These are phyloP conservation scores for Neurospora pannonica DNA, from an alignment of 495 filamentous ascomycete genomes.

Conservation along the genomic window DNA sequence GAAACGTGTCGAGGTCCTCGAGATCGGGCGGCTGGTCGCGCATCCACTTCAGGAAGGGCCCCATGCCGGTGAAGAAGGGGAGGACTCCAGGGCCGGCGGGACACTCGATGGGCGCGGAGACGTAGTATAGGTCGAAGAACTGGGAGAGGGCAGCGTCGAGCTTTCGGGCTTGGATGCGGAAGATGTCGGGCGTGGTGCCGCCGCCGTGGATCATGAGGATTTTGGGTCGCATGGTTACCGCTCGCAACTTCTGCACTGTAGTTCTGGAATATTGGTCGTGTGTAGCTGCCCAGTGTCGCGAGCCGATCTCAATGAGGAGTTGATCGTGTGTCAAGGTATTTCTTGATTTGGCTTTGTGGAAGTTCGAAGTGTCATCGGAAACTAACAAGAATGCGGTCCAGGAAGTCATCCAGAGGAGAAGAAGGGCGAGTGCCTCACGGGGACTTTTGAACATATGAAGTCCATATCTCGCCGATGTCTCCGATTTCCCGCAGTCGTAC, in stretches of 20 bases:
- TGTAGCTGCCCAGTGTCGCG: not conserved
- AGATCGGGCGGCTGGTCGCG: not conserved
- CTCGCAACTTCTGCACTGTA: not conserved
- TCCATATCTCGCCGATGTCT: not conserved
- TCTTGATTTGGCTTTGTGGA: not conserved
- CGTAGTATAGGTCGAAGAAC: conserved; percentile 18
- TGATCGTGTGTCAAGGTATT: not conserved
- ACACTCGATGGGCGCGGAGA: conserved; percentile 8
- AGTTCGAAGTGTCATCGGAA: not conserved
- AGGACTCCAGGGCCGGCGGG: conserved; percentile 15
- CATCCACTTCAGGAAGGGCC: conserved; percentile 17
- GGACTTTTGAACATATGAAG: not conserved
- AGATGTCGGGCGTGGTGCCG: conserved; percentile 18
- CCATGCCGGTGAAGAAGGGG: conserved; percentile 18
- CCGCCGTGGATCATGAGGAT: conserved; percentile 21
- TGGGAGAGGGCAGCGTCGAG: conserved; percentile 10
- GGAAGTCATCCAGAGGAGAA: not conserved
- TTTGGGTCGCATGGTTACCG: conserved; percentile 4
- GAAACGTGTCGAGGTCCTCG: conserved; percentile 3
- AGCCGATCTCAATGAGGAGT: not conserved
- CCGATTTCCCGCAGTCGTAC: not conserved
- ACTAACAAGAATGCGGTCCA: not conserved
- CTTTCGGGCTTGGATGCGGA: conserved; percentile 18
- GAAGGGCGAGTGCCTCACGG: not conserved
- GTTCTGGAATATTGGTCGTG: not conserved